Base-by-base conservation (phyloP, 805 yeast genomes). In the Millerozyma acaciae region DNA sequence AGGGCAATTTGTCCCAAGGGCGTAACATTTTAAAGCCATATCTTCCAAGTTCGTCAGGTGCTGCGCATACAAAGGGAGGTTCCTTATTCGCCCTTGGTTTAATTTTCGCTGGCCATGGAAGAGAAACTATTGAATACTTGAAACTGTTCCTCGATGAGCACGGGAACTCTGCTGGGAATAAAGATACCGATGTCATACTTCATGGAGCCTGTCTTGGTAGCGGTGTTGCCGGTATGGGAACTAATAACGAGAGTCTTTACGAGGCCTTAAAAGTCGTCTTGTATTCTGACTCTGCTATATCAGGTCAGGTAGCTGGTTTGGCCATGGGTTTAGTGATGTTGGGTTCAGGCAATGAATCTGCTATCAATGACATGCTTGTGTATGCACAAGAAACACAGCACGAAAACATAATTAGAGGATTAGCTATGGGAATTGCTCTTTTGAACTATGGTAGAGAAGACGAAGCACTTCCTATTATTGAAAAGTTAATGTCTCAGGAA, bases 221-320 rank as follows among this genome's bases (percentile, higher is more conserved):
- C 32, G 97, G 97, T 66, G 86, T 90, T 30, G 96, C 98, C 5
- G 97, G 95, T 20, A 88, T 93, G 97, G 96, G 90, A 1, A 75
- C 90, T 21, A 79, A 80, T 28, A 80, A 82, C 54, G 78, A 69
- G 39, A 71, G 75, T 28, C 73, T 87, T 27, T 88, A 84, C 51
- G 95, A 86, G 44, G 84, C 84, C 35, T 72, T 93, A 53, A 84
- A 82, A 51, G 85, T 80, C 30, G 86, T 90, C 4, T 65, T 93
- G 42, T 89, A 81, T 55, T 75, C 89, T 8, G 98, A 93, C 55
- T 82, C 93, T 20, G 97, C 97, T 3, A 74, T 86, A 25, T 85
- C 96, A 5, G 95, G 97, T 43, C 96, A 89, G 55, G 96, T 96
- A 28, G 96, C 97, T 18, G 97, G 95, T 28, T 69, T 90, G 45